A percentile compares a stretch with the other conserved stretches of the same genome.
Conservation (phyloP, 169 alveolate genomes). For the Cyclospora cayetanensis region DNA sequence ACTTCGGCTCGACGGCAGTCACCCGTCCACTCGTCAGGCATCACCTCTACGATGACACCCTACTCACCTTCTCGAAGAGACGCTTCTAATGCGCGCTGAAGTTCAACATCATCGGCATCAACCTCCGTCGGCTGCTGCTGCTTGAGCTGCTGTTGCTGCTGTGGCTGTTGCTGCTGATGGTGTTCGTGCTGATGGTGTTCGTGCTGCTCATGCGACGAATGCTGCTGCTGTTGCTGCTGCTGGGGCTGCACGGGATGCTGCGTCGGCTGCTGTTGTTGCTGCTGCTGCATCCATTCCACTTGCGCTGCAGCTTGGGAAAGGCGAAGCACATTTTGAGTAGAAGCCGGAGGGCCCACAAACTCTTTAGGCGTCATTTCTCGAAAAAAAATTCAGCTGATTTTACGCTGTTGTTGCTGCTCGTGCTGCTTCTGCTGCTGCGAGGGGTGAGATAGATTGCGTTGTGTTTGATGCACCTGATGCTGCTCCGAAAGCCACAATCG, state of each 20-base stretch:
- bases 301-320: constrained; percentile 3
- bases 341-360: neutral
- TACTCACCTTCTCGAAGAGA: neutral
- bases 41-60: too few relatives aligned
- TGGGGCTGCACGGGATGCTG: too few relatives aligned
- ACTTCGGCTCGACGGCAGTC: too few relatives aligned
- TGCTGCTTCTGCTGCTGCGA: constrained; percentile 29
- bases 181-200: constrained; percentile 13
- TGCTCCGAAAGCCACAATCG: too few relatives aligned
- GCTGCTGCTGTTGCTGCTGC: constrained; percentile 48
- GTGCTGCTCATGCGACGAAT: too few relatives aligned
- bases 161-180: neutral
- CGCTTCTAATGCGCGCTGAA: constrained; percentile 13
- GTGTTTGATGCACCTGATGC: too few relatives aligned
- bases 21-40: too few relatives aligned
- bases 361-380: constrained; percentile 18
- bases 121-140: too few relatives aligned
- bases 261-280: constrained; percentile 37
- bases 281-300: neutral
- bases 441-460: too few relatives aligned
- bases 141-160: neutral
- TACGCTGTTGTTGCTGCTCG: neutral
- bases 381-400: too few relatives aligned
- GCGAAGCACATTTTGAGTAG: neutral
- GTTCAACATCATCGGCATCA: constrained; percentile 6